These are phyloP conservation scores for Boletus rubroflammeus DNA, from an alignment of 768 basidiomycete species.

Conservation along the genomic window DNA sequence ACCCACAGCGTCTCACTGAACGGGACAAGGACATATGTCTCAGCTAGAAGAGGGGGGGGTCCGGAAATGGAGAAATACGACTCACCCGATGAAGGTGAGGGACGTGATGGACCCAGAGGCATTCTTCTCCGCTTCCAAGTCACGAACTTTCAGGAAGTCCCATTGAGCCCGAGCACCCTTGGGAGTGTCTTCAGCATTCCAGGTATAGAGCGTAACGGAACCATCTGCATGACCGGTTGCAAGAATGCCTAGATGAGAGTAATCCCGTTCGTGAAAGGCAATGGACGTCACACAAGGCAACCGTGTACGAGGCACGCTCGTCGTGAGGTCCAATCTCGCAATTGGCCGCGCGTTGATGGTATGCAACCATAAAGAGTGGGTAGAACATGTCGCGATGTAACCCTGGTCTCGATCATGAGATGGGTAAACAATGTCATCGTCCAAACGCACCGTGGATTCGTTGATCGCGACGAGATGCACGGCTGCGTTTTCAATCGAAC, in stretches of 20 bases:
- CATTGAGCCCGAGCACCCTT: constrained; percentile 65
- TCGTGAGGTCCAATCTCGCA: constrained; percentile 58
- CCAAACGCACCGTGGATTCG: constrained; percentile 71
- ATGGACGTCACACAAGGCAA: constrained; percentile 63
- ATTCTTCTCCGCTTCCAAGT: constrained; percentile 52
- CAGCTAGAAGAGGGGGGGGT: not conserved
- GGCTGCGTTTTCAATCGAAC: constrained; percentile 30
- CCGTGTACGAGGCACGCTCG: constrained; percentile 41
- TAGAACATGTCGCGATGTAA: constrained; percentile 82
- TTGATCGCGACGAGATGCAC: constrained; percentile 76
- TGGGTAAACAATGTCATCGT: not conserved
- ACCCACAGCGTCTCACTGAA: constrained; percentile 26
- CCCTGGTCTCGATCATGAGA: constrained; percentile 49
- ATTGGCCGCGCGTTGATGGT: constrained; percentile 85
- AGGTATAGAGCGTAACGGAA: constrained; percentile 74
- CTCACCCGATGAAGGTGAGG: constrained; percentile 79
- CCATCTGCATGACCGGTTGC: constrained; percentile 78
- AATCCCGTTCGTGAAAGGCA: constrained; percentile 88
- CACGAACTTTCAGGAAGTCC: constrained; percentile 69
- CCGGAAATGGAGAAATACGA: not conserved
- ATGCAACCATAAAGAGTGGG: constrained; percentile 66
- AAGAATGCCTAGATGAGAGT: constrained; percentile 71
- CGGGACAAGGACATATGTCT: not conserved
- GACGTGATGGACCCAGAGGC: constrained; percentile 56
- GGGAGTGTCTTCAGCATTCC: constrained; percentile 75